Base-by-base conservation (phyloP, 805 yeast species). In the Phaffomyces antillensis region DNA sequence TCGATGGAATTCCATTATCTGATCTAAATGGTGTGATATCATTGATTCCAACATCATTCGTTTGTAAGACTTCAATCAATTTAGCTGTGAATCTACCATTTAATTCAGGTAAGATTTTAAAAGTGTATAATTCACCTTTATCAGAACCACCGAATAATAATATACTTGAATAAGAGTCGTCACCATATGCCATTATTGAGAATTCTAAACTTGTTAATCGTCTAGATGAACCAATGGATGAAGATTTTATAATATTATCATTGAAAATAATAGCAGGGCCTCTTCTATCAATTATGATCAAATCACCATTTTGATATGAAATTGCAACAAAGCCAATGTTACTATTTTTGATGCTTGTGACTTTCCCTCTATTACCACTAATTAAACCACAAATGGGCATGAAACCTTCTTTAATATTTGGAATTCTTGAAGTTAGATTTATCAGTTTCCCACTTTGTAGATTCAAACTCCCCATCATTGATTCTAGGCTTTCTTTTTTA, bases 271-370 rank as follows among this genome's bases (percentile, higher is more conserved):
- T 63, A 0, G 86, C 88, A 0, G 90, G 90, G 68, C 86, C 86
- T 47, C 96, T 72, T 44, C 86, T 70, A 64, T 91, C 97, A 47
- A 90, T 66, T 0, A 91, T 79, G 2, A 83, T 64, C 16, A 91
- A 49, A 32, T 78, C 72, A n/a, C 98, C 97, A 13, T 81, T 73
- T 39, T 73, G 74, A 60, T 84, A 88, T 1, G 86, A 95, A 36
- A 86, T 68, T 0, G 85, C 93, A 9, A 84, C 86, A 66, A 93
- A 90, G 0, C 96, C 96, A 40, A 88, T 71, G 50, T 83, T 75
- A 48, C 90, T 81, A 61, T 85, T 76, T 44, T 75, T 71, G 40
- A 90, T 49, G 2, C 86, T 75, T 0, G 90, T 69, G 10, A 86
- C 81, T 5, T 59, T 59, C 0, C 80, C 78, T 41, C 62, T 58